Base-by-base conservation (phyloP, 371 early-diverging fungal genomes). In the Mortierella sp. region DNA sequence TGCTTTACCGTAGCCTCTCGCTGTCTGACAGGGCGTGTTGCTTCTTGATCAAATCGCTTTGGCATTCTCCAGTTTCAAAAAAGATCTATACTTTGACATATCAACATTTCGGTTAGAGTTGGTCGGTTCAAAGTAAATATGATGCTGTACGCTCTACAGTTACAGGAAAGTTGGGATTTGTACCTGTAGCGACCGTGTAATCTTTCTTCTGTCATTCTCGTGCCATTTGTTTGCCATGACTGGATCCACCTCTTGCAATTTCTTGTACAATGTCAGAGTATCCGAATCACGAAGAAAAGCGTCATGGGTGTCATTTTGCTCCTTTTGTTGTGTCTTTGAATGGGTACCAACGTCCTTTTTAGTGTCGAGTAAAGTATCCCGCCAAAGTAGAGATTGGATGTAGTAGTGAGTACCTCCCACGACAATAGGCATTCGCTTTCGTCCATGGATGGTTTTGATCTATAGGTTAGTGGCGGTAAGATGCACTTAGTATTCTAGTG, bases 371-470 rank as follows among this genome's bases (percentile, higher is more conserved):
- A 94, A 81, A 0, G 91, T 88, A 57, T 93, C 90, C 33, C 90
- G 85, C 92, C 94, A 98, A 24, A 98, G 84, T 2, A 96, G 73
- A 0, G 94, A 92, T 73, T 98, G 97, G 28, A 98, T 88, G 79
- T 98, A 98, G 77, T 98, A 98, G 76, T 97, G 92, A 0, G 98
- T 98, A 38, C 99, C 99, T 40, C 99, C 99, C 0, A 97, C 98
- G 13, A 98, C 84, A 4, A 98, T 93, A 0, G 98, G 97, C 16
- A 95, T 67, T 45, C 88, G 87, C 50, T 89, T 76, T 24, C 93
- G 87, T 19, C 76, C 69, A 48, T 95, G 91, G 47, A 98, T 91
- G 2, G 89, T 87, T 16, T 88, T 83, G 62, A 98, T 97, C 94
- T 95, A 78, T 50, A n/a, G 16, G 0, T 50, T 5, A 43, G 43